Conservation (phyloP, 1,284 basidiomycete species). For the Neotropicomus parvogracilis region DNA sequence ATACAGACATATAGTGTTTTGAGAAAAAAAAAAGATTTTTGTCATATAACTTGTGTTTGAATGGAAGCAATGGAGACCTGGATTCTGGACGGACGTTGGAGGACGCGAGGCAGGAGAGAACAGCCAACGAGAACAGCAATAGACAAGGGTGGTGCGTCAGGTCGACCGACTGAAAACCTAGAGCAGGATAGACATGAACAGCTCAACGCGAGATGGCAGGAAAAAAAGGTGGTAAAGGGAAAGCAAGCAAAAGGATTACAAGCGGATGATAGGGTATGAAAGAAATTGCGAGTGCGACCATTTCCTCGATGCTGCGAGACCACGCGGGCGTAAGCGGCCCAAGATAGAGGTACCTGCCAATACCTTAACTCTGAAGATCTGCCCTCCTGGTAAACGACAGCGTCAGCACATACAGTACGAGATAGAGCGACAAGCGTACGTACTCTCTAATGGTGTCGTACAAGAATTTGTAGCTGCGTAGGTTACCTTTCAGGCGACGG, state of each 20-base stretch:
- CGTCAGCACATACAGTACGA: slow-evolving; percentile 15
- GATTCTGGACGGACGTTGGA: neutral
- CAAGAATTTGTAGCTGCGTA: slow-evolving; percentile 91
- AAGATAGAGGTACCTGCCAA: slow-evolving; percentile 28
- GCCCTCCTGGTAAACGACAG: slow-evolving; percentile 37
- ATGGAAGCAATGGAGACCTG: slow-evolving; percentile 9
- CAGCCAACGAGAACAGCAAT: slow-evolving; percentile 23
- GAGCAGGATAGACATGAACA: slow-evolving; percentile 24
- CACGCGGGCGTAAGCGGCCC: neutral
- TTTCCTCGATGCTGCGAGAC: slow-evolving; percentile 2
- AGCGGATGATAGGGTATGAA: slow-evolving; percentile 30
- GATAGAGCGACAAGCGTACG: slow-evolving; percentile 35
- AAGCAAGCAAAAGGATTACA: slow-evolving; percentile 20
- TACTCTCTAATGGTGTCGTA: slow-evolving; percentile 88
- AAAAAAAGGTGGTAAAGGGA: slow-evolving; percentile 1
- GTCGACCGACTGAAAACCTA: slow-evolving; percentile 17
- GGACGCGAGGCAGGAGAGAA: neutral
- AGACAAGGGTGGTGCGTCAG: slow-evolving; percentile 14
- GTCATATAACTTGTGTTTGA: slow-evolving; percentile 27
- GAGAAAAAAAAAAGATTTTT: slow-evolving; percentile 27
- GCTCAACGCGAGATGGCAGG: slow-evolving; percentile 9
- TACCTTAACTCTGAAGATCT: slow-evolving; percentile 41
- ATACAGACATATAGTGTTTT: slow-evolving; percentile 28
- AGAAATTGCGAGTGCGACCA: slow-evolving; percentile 8
- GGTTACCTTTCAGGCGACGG: slow-evolving; percentile 85